Evolutionary conservation across 305 asterid genomes (phyloP).

Genomic region (Ajuga reptans): DNA sequence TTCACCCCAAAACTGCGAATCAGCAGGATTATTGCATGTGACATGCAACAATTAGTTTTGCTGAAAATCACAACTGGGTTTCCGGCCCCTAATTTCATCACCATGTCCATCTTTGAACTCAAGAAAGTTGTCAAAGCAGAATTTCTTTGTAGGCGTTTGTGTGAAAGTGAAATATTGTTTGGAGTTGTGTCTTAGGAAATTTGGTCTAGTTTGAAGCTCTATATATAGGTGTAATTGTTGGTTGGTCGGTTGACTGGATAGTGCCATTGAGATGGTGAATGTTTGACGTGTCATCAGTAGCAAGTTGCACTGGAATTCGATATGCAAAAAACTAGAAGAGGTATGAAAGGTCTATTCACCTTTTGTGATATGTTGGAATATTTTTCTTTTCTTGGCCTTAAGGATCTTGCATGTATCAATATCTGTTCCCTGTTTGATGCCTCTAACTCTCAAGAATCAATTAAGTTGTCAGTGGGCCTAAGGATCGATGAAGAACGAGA

Average conservation of each 20-base stretch:
- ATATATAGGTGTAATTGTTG: background rate
- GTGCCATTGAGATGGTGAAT: background rate
- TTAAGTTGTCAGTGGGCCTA: background rate
- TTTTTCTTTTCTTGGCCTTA: background rate
- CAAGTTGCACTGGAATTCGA: conserved; percentile 13
- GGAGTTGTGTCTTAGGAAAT: background rate
- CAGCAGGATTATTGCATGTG: conserved; percentile 35
- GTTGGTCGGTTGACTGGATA: background rate
- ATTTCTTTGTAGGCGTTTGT: background rate
- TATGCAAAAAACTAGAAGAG: conserved; percentile 11
- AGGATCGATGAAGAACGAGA: background rate
- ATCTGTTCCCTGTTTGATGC: background rate
- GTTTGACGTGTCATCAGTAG: background rate
- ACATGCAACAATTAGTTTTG: conserved; percentile 55
- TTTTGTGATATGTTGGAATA: conserved; percentile 21
- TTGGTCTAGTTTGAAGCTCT: background rate
- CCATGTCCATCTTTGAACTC: conserved; percentile 28
- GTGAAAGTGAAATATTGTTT: background rate
- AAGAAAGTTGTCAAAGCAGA: background rate
- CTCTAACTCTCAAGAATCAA: background rate
- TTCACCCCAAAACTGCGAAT: conserved; percentile 52
- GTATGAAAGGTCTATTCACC: background rate
- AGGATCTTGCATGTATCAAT: background rate
- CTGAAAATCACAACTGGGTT: conserved; percentile 56
- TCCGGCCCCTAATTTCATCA: conserved; percentile 31